Base-by-base conservation (phyloP, 2,329 filamentous ascomycete genomes). In the Thielaviopsis ethacetica region DNA sequence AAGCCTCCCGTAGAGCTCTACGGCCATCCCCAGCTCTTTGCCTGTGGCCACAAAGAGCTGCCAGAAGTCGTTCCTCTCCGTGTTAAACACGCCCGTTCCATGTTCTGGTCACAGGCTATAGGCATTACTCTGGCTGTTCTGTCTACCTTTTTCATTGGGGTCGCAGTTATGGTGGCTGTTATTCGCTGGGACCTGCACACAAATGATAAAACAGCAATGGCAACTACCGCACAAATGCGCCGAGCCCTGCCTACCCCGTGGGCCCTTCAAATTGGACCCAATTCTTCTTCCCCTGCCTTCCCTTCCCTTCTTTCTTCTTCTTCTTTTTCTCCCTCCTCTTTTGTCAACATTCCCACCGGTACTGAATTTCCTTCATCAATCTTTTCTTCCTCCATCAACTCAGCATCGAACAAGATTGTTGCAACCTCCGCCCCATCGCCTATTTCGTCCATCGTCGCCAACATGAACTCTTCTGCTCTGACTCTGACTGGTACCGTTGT, bases 381-480 rank as follows among this genome's bases (percentile, higher is more conserved):
- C 38, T 44, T 15, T 5, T 44, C 44, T 58, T 19, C 50, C 50
- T 10, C 26, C 30, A 24, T 53, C 50, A 19, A 49, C n/a, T 2
- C 44, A 7, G 44, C 44, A 49, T 49, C 44, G 2, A 49, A 21
- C 44, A 5, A 6, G n/a, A 21, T 49, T 10, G 19, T 50, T 30
- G 13, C 12, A 52, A 34, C 19, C 19, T 41, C 26, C 17, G 10
- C 17, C 41, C 49, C 34, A 5, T 30, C 57, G 21, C 27, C 53
- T n/a, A 41, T 57, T 58, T 44, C 50, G n/a, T 44, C 44, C 47
- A 57, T 34, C 51, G 58, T 34, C 51, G 57, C 59, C 38, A 61
- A 53, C 12, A 62, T 58, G 47, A 60, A 54, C 21, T 53, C 44
- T 44, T 38, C 61, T 41, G 56, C 54, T 41, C 57, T 49, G 5